Evolutionary conservation across 495 filamentous ascomycete species (phyloP).

Genomic region (Penicillium angulare): DNA sequence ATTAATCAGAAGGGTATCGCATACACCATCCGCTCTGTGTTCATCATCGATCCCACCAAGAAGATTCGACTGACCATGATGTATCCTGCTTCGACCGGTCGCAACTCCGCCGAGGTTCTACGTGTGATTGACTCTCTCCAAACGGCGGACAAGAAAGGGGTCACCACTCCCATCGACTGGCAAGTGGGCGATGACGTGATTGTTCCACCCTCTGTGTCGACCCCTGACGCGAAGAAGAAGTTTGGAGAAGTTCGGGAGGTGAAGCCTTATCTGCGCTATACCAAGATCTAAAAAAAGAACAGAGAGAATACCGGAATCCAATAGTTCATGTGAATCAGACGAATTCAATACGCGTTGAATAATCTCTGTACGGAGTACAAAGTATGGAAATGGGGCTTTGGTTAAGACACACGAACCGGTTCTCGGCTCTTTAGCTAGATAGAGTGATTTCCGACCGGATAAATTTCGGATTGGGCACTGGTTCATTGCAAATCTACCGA

Average conservation of each 20-base stretch:
- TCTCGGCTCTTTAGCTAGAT: not conserved
- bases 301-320: not conserved
- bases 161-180: slow-evolving; percentile 96
- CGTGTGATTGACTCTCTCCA: slow-evolving; percentile 95
- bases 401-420: no score
- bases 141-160: slow-evolving; percentile 92
- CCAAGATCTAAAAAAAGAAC: slow-evolving; percentile 19
- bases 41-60: slow-evolving; percentile 98
- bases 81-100: slow-evolving; percentile 96
- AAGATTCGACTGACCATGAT: slow-evolving; percentile 93
- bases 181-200: slow-evolving; percentile 89
- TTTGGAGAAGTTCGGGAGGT: slow-evolving; percentile 90
- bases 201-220: slow-evolving; percentile 84
- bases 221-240: slow-evolving; percentile 81
- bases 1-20: slow-evolving; percentile 94
- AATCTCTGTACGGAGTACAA: no score
- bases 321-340: not conserved
- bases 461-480: no score
- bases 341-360: not conserved
- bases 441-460: not conserved
- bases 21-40: slow-evolving; percentile 98
- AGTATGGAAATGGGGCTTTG: no score
- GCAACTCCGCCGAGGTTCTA: slow-evolving; percentile 94
- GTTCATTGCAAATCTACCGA: no score
- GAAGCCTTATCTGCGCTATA: slow-evolving; percentile 71